phyloP scores from a whole-genome alignment of 2,329 filamentous ascomycete species.

The Ceratocystis alfenasii region DNA sequence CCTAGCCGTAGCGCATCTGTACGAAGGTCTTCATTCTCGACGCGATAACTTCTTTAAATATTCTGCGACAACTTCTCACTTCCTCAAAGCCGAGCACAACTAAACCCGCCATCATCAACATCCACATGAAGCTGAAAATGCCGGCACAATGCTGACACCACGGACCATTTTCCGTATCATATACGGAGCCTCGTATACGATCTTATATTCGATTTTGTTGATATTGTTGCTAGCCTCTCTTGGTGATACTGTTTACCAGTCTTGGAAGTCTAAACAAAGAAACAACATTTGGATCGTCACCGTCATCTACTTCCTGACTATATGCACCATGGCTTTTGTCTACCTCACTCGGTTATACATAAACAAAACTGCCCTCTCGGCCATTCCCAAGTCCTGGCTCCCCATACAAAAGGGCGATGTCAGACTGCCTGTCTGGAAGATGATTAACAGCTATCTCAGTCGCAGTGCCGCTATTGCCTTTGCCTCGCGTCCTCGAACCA shows the following conservation, averaged over 20 bases:
- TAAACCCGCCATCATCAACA: constrained; percentile 22
- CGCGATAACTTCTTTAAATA: constrained; percentile 1
- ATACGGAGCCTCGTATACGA: constrained; percentile 66
- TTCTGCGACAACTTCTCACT: constrained; percentile 8
- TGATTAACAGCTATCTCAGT: constrained; percentile 61
- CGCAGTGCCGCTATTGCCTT: constrained; percentile 73
- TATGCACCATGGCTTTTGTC: constrained; percentile 58
- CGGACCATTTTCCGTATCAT: constrained; percentile 61
- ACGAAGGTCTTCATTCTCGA: neutral
- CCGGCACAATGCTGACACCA: constrained; percentile 32
- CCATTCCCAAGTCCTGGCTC: constrained; percentile 77
- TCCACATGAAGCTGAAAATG: constrained; percentile 12
- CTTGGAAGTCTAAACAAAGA: constrained; percentile 50
- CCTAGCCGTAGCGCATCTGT: constrained; percentile 18
- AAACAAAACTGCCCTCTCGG: constrained; percentile 63
- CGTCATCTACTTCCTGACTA: constrained; percentile 61
- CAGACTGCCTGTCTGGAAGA: constrained; percentile 56
- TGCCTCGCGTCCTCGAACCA: constrained; percentile 54
- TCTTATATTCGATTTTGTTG: constrained; percentile 62
- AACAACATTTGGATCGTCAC: constrained; percentile 77
- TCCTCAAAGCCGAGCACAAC: constrained; percentile 9
- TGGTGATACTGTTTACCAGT: constrained; percentile 68
- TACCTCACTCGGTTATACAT: constrained; percentile 80
- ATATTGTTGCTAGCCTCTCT: constrained; percentile 69
- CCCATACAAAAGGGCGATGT: constrained; percentile 80